These are phyloP conservation scores for Boletus rubropictus DNA, from an alignment of 768 basidiomycete genomes.

Conservation along the genomic window DNA sequence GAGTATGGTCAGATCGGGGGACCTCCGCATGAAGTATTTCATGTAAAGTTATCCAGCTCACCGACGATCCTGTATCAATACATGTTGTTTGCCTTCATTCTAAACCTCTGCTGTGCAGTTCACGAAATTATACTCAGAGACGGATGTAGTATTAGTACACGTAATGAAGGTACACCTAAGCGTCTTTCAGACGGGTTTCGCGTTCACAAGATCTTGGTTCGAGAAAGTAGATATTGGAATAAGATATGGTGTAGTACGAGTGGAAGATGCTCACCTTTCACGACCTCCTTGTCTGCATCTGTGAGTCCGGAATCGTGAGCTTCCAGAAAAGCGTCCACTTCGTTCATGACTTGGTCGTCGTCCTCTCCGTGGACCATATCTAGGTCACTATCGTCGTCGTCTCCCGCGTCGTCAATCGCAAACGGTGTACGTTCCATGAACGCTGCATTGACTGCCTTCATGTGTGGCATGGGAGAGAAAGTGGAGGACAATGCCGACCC, in stretches of 20 bases:
- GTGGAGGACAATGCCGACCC: constrained; percentile 22
- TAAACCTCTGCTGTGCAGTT: constrained; percentile 2
- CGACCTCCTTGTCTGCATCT: constrained; percentile 71
- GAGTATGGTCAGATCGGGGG: constrained; percentile 69
- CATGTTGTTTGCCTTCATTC: constrained; percentile 1
- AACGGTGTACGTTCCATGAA: constrained; percentile 91
- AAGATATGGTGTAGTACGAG: background rate
- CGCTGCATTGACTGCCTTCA: constrained; percentile 73
- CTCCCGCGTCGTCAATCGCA: constrained; percentile 89
- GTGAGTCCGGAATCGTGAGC: constrained; percentile 85
- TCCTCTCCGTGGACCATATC: constrained; percentile 50
- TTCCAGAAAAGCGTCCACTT: constrained; percentile 93
- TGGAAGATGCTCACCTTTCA: constrained; percentile 50
- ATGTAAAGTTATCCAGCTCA: background rate
- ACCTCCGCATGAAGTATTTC: constrained; percentile 8
- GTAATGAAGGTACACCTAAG: background rate
- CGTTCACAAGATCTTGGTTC: constrained; percentile 49
- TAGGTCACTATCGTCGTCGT: constrained; percentile 56
- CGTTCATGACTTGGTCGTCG: constrained; percentile 82
- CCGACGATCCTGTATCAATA: constrained; percentile 5
- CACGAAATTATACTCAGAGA: constrained; percentile 8
- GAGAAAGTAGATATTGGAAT: background rate
- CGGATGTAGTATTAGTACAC: constrained; percentile 10
- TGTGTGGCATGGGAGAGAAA: constrained; percentile 57
- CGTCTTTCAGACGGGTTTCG: constrained; percentile 42